Evolutionary conservation across 2,329 filamentous ascomycete species (phyloP).

Genomic region (Ophiostoma perfectum): DNA sequence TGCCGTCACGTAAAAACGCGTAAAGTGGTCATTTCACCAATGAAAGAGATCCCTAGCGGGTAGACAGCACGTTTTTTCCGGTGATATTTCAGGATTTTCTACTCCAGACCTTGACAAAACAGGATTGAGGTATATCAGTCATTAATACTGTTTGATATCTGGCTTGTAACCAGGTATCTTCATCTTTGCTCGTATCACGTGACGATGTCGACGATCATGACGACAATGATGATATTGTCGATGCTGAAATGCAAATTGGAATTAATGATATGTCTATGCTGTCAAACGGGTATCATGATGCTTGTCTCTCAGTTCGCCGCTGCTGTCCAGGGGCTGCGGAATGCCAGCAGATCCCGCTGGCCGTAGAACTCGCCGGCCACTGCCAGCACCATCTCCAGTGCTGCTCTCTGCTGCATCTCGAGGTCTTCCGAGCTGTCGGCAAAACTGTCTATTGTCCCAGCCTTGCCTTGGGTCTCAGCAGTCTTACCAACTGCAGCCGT

Average conservation of each 20-base stretch:
- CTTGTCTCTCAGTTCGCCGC: neutral
- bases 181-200: neutral
- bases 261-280: neutral
- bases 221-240: neutral
- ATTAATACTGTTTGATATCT: too few species aligned
- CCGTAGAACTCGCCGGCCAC: slow-evolving; percentile 85
- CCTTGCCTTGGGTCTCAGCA: neutral
- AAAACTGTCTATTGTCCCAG: slow-evolving; percentile 28
- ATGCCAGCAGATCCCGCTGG: slow-evolving; percentile 77
- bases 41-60: neutral
- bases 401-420: slow-evolving; percentile 56
- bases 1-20: slow-evolving; percentile 16
- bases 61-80: neutral
- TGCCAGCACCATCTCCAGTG: slow-evolving; percentile 86
- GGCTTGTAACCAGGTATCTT: too few species aligned
- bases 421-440: slow-evolving; percentile 31
- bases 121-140: neutral
- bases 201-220: neutral
- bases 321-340: slow-evolving; percentile 52
- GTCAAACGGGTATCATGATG: slow-evolving; percentile 13
- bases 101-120: neutral
- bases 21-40: slow-evolving; percentile 4
- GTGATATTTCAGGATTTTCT: neutral
- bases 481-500: neutral
- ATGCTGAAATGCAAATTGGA: neutral